Conservation (phyloP, 176 grass and related monocot genomes). For the barley (Hordeum vulgare) region MorexV3_pseudomolecules_assembly NC_058519.1:523701961-523702460, state of each 20-base stretch:
- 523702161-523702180: slow-evolving; percentile 47
- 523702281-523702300: slow-evolving; percentile 94
- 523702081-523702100: slow-evolving; percentile 26
- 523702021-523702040: slow-evolving; percentile 82
- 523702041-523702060: slow-evolving; percentile 42
- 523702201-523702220: slow-evolving; percentile 58
- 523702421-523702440: slow-evolving; percentile 75
- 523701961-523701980: slow-evolving; percentile 95
- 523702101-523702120: slow-evolving; percentile 36
- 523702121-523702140: slow-evolving; percentile 26
- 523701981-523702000: slow-evolving; percentile 88
- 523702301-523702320: slow-evolving; percentile 85
- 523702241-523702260: slow-evolving; percentile 18
- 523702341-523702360: slow-evolving; percentile 95
- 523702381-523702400: slow-evolving; percentile 99
- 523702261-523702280: slow-evolving; percentile 43
- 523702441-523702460: slow-evolving; percentile 86
- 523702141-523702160: slow-evolving; percentile 35
- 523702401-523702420: slow-evolving; percentile 95
- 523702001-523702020: slow-evolving; percentile 94
- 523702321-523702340: slow-evolving; percentile 94
- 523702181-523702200: slow-evolving; percentile 18
- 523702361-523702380: slow-evolving; percentile 96
- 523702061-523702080: slow-evolving; percentile 40
- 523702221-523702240: slow-evolving; percentile 31